Base-by-base conservation (phyloP, 1,284 basidiomycete genomes). In the Gomphus bonarii region DNA sequence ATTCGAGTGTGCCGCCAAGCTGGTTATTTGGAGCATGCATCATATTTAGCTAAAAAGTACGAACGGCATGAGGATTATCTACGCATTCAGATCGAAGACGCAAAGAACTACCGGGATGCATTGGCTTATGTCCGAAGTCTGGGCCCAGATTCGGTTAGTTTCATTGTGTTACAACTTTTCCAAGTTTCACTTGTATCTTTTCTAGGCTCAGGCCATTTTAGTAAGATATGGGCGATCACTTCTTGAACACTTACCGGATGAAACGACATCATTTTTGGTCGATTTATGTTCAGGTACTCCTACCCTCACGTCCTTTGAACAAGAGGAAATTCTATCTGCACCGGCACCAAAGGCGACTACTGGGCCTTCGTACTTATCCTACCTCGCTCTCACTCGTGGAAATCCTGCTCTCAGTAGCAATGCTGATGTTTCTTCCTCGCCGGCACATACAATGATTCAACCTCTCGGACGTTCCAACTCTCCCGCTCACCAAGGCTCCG, bases 1-100 rank as follows among this genome's bases (percentile, higher is more conserved):
- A 97, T 99, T 60, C 80, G 92, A 0, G 95, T 99, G 10, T 98
- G 95, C 68, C 79, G 95, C 20, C 95, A 98, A 69, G 95, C 93
- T 0, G 92, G 94, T 0, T 99, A 97, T 70, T 97, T 90, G 65
- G 86, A 91, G 53, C 95, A 99, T 66, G 97, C 97, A 0, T 84
- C 86, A 0, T 99, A 97, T 69, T 79, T 99, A 3, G 95, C 95
- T 5, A 85, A 85, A 72, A 90, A 91, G 66, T 98, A 95, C 70
- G 82, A 84, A 42, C 75, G 89, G 31, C 92, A 97, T 64, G 91
- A 95, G 64, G 95, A 97, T 63, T 98, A 95, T 67, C 69, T 99
- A 43, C 77, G 91, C 54, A 97, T 98, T 54, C 89, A 95, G 70
- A 89, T 99, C 52, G 95, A 98, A 69, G 95, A 99, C 70, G 84